phyloP scores from a whole-genome alignment of 208 protist genomes.

The Tetramitus jugosus region DNA sequence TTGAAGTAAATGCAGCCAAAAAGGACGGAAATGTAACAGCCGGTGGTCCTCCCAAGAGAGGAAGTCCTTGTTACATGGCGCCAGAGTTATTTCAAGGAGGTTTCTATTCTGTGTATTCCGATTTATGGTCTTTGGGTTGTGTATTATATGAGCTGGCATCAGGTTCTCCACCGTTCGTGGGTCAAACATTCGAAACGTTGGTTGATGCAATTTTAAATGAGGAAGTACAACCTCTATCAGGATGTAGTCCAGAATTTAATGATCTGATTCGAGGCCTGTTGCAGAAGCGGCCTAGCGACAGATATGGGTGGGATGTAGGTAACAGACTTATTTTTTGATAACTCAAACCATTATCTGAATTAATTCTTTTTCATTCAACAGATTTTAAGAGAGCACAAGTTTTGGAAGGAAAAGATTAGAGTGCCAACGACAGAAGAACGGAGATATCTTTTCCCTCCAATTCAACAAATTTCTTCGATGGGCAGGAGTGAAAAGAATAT shows the following conservation, averaged over 20 bases:
- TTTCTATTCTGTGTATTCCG: conserved; percentile 63
- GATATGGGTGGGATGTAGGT: conserved; percentile 59
- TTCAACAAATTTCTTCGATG: background rate
- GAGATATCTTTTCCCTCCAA: background rate
- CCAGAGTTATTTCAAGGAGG: conserved; percentile 75
- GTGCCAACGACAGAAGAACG: no score
- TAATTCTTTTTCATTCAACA: no score
- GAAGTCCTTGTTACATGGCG: conserved; percentile 80
- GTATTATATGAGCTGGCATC: conserved; percentile 46
- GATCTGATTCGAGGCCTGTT: conserved; percentile 54
- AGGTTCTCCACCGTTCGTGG: conserved; percentile 36
- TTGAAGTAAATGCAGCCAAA: no score
- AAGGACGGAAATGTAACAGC: conserved; percentile 20
- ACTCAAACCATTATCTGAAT: no score
- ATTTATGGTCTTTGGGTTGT: conserved; percentile 52
- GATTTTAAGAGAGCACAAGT: conserved; percentile 53
- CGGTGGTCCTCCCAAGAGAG: conserved; percentile 42
- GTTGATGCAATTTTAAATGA: conserved; percentile 40
- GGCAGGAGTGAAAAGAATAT: background rate
- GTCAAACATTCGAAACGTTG: conserved; percentile 24
- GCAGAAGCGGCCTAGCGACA: conserved; percentile 62
- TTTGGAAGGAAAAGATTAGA: conserved; percentile 59
- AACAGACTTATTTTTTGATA: no score
- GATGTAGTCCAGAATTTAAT: conserved; percentile 53
- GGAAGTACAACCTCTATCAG: conserved; percentile 36